Conservation (phyloP, 495 filamentous ascomycete species). For the Penicillium fimorum region DNA sequence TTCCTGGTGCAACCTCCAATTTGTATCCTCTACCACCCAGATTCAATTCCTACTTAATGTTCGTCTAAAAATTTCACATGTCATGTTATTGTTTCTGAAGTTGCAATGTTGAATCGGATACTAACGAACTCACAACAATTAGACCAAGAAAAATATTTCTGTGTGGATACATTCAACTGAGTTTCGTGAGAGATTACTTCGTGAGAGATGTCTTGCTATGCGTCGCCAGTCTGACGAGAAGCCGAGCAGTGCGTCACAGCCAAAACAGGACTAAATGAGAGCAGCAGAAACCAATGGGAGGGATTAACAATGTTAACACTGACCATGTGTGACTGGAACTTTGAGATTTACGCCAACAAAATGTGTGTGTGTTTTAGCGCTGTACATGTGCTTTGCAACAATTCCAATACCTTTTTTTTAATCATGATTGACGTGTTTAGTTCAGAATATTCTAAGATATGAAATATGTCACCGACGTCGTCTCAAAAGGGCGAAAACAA, state of each 20-base stretch:
- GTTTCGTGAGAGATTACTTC: constrained; percentile 63
- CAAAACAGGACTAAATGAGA: neutral
- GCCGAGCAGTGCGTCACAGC: constrained; percentile 19
- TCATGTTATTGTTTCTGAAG: neutral
- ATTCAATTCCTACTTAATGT: constrained; percentile 6
- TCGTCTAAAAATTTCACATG: neutral
- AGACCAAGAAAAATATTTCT: constrained; percentile 4
- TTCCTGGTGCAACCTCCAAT: neutral
- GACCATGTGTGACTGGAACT: neutral
- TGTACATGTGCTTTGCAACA: neutral
- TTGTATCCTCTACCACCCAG: constrained; percentile 4
- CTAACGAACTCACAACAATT: constrained; percentile 15
- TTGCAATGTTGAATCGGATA: neutral
- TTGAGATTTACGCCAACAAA: neutral
- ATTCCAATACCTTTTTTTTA: neutral
- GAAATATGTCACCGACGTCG: neutral
- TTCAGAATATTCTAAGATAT: neutral
- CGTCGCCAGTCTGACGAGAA: constrained; percentile 33
- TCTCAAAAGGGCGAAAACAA: neutral
- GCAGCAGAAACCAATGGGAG: neutral
- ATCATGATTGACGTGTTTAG: neutral
- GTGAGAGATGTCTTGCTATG: constrained; percentile 62
- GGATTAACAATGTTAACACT: neutral
- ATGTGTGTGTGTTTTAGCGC: neutral
- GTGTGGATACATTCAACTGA: constrained; percentile 47